phyloP scores from a whole-genome alignment of 2,329 filamentous ascomycete genomes.

The Claviceps pazoutovae region DNA sequence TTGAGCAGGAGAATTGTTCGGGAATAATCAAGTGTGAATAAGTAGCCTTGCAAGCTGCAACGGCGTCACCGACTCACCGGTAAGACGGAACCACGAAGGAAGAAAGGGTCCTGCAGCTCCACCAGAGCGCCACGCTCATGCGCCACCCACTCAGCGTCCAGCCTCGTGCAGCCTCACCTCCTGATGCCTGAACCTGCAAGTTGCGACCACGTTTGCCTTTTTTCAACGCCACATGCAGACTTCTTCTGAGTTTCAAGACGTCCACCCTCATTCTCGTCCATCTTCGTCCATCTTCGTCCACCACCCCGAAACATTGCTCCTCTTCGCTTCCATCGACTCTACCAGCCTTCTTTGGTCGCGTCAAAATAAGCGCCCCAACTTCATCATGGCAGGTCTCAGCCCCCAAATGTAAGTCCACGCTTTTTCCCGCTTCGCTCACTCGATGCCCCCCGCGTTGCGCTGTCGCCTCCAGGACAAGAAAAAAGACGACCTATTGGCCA shows the following conservation, averaged over 20 bases:
- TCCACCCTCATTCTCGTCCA: background rate
- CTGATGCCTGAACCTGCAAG: background rate
- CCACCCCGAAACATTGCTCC: background rate
- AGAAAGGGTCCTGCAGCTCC: background rate
- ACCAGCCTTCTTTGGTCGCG: background rate
- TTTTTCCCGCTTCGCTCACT: background rate
- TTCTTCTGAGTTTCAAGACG: background rate
- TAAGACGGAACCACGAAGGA: background rate
- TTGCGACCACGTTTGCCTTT: constrained; percentile 3
- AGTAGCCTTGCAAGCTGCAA: too few species aligned
- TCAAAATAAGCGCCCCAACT: background rate
- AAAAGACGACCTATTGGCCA: background rate
- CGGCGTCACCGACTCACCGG: too few species aligned
- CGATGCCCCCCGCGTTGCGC: background rate
- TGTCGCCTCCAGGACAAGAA: background rate
- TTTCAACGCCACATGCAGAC: background rate
- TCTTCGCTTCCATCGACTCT: constrained; percentile 1
- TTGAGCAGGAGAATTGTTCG: too few species aligned
- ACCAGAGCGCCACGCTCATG: background rate
- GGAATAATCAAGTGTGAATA: too few species aligned
- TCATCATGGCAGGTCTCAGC: constrained; percentile 46
- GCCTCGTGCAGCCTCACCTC: background rate
- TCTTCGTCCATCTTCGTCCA: background rate
- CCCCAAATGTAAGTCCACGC: constrained; percentile 44
- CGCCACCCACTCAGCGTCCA: background rate